Evolutionary conservation across 2,329 filamentous ascomycete genomes (phyloP), one percentile per base, ranked within the genome.

Genomic region (Tolypocladium tropicale): DNA sequence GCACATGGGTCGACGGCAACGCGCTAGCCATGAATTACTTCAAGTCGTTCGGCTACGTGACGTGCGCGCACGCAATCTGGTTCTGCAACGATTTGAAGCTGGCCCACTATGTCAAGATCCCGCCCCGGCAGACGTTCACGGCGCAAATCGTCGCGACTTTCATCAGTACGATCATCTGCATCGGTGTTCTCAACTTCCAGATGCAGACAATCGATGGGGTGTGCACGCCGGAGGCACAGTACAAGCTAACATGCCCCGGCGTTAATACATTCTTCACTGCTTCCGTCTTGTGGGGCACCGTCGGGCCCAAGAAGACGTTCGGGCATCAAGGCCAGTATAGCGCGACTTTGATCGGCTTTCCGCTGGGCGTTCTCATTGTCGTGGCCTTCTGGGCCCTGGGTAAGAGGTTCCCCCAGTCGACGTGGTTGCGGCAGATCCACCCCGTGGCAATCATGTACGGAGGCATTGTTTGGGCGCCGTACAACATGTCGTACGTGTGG

Each of bases 131-230:
- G 33, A 80, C 81, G 4, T 85, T 85, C 61, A 68, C 73, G 25
- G 81, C 80, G 1, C 82, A 85, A 66, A 79, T 84, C 63, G 70
- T 79, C 11, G 80, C 81, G 36, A 84, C 79, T 2, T 70, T 83
- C 23, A 67, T 81, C 23, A 78, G 76, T 52, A 79, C 76, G 1
- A 70, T 81, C 50, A 74, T 80, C 46, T 78, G 75, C 58, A 74
- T 76, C 4, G 77, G 74, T 16, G 74, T 81, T 1, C 65, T 77
- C 53, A 75, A 76, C 59, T 77, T 76, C 63, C 77, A 79, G 63
- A 73, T 80, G 68, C 73, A 70, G 46, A 65, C 73, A 58, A 81
- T 82, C 51, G 63, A 70, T 0, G 68, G 69, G n/a, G 73, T 82
- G 9, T 81, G 79, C 65, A 77, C 76, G 0, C 62, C 70, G 1